Conservation (phyloP, 1,284 basidiomycete species). For the Leccinum fallax region DNA sequence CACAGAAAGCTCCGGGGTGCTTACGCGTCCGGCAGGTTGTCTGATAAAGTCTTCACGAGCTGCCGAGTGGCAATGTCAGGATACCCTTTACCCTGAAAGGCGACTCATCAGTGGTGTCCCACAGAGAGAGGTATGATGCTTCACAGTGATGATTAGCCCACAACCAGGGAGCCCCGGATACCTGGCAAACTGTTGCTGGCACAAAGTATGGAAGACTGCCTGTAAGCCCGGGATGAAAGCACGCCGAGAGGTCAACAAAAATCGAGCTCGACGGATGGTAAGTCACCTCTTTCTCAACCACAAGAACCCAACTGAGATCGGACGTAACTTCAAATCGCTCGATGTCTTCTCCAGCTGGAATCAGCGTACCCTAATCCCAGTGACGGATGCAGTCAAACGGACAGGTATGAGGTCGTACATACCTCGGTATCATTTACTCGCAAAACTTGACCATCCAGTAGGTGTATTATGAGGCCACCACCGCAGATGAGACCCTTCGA, state of each 20-base stretch:
- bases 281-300: constrained; percentile 91
- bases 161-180: constrained; percentile 51
- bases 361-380: constrained; percentile 61
- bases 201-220: constrained; percentile 89
- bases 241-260: too few species aligned
- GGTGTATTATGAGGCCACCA: constrained; percentile 56
- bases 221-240: constrained; percentile 32
- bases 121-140: not conserved
- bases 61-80: constrained; percentile 89
- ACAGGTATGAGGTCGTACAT: not conserved
- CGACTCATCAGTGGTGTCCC: constrained; percentile 11
- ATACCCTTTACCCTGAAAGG: constrained; percentile 85
- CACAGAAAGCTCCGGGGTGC: constrained; percentile 17
- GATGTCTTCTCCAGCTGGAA: constrained; percentile 77
- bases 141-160: constrained; percentile 74
- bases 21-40: constrained; percentile 58
- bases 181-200: constrained; percentile 54
- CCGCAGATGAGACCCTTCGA: constrained; percentile 86
- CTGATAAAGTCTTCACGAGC: constrained; percentile 70
- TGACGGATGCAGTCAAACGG: not conserved
- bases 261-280: not conserved
- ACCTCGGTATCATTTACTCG: constrained; percentile 61
- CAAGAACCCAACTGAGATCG: constrained; percentile 72
- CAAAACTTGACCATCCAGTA: constrained; percentile 58
- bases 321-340: constrained; percentile 53